A percentile compares a stretch with the other conserved stretches of the same genome.
phyloP scores from a whole-genome alignment of 768 basidiomycete species.

The Lactarius indigo region DNA sequence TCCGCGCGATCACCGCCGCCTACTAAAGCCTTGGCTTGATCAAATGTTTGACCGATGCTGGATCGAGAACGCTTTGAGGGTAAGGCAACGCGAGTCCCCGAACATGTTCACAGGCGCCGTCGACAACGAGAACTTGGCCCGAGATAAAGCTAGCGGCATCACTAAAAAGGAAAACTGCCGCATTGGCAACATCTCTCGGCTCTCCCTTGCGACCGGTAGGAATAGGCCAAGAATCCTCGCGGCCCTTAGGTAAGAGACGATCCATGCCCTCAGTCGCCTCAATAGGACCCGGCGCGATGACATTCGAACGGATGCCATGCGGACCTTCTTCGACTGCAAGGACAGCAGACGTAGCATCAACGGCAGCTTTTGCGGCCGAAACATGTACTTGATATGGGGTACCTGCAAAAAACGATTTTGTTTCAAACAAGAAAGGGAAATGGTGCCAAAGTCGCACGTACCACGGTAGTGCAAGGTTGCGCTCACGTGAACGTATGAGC shows the following conservation, averaged over 20 bases:
- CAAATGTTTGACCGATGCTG: slow-evolving; percentile 21
- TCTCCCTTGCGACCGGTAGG: slow-evolving; percentile 27
- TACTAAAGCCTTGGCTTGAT: slow-evolving; percentile 26
- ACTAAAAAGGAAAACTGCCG: slow-evolving; percentile 40
- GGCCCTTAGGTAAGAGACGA: slow-evolving; percentile 42
- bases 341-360: slow-evolving; percentile 84
- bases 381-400: slow-evolving; percentile 90
- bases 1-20: not conserved
- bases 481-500: slow-evolving; percentile 86
- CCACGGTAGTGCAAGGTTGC: slow-evolving; percentile 85
- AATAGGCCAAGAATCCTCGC: not conserved
- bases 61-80: slow-evolving; percentile 28
- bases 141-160: slow-evolving; percentile 40
- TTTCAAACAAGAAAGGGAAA: not conserved
- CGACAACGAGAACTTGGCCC: slow-evolving; percentile 36
- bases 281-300: slow-evolving; percentile 83
- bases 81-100: slow-evolving; percentile 26
- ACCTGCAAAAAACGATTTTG: slow-evolving; percentile 37
- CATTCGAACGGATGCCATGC: slow-evolving; percentile 86
- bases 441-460: slow-evolving; percentile 31
- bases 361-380: slow-evolving; percentile 90
- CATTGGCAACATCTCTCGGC: slow-evolving; percentile 36
- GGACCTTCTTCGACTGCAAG: slow-evolving; percentile 95
- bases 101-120: slow-evolving; percentile 28
- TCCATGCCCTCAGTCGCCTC: slow-evolving; percentile 69